A percentile compares a stretch with the other conserved stretches of the same genome.
Conservation (phyloP, 1,139 yeast species). For the Debaryomycetaceae sp. region DNA sequence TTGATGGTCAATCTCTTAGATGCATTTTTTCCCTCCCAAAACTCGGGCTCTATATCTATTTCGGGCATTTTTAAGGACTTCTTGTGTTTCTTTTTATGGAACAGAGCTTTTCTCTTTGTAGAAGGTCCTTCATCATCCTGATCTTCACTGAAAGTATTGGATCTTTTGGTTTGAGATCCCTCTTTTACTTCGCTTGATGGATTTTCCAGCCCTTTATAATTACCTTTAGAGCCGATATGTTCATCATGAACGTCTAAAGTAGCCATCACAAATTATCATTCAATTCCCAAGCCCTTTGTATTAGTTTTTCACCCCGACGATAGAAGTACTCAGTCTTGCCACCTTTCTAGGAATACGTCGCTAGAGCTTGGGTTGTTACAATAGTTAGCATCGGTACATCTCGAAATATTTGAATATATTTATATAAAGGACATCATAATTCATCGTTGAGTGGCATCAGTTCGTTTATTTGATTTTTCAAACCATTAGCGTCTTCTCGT, state of each 20-base stretch:
- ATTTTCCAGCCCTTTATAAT: constrained; percentile 10
- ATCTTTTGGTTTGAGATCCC: constrained; percentile 3
- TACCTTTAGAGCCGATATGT: constrained; percentile 12
- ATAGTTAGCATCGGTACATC: too few relatives aligned
- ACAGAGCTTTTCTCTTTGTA: constrained; percentile 20
- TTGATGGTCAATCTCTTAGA: constrained; percentile 29
- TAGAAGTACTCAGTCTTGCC: too few relatives aligned
- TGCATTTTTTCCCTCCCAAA: constrained; percentile 4
- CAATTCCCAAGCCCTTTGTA: too few relatives aligned
- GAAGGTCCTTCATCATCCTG: constrained; percentile 44
- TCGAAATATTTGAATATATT: background rate
- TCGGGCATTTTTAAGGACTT: constrained; percentile 31
- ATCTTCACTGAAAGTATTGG: constrained; percentile 11
- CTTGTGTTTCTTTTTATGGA: constrained; percentile 30
- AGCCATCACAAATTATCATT: too few relatives aligned
- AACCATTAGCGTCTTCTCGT: background rate
- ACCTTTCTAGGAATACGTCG: too few relatives aligned
- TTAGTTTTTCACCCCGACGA: too few relatives aligned
- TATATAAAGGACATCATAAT: background rate
- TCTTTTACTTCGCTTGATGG: constrained; percentile 2
- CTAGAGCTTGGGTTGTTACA: too few relatives aligned
- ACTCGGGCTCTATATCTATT: constrained; percentile 17
- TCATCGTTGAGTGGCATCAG: background rate
- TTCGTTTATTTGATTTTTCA: background rate
- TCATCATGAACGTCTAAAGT: too few relatives aligned